Conservation (phyloP, 495 filamentous ascomycete species). For the Talaromyces adpressus region DNA sequence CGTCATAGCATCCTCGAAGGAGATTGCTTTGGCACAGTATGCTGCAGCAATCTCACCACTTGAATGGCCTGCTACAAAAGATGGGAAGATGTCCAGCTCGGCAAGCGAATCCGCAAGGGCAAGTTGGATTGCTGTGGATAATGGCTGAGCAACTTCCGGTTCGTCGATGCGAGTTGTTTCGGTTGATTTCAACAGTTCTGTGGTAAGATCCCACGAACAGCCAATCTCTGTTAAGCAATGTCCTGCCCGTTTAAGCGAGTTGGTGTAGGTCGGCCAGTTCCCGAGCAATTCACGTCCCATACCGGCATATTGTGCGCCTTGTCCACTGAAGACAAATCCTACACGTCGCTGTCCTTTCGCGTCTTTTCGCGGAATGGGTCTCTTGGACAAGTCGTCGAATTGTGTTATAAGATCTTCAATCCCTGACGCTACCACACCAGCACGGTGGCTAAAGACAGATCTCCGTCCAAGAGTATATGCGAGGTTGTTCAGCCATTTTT, state of each 20-base stretch:
- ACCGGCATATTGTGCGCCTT: slow-evolving; percentile 14
- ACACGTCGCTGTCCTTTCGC: slow-evolving; percentile 2
- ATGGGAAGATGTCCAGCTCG: slow-evolving; percentile 18
- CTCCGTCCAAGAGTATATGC: slow-evolving; percentile 7
- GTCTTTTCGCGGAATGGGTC: not conserved
- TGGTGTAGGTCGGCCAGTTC: slow-evolving; percentile 4
- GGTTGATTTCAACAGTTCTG: slow-evolving; percentile 1
- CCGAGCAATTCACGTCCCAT: slow-evolving; percentile 15
- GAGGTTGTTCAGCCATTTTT: slow-evolving; percentile 6
- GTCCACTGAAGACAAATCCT: slow-evolving; percentile 30
- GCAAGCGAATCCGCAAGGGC: slow-evolving; percentile 24
- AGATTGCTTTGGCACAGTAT: slow-evolving; percentile 10
- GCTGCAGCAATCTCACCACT: slow-evolving; percentile 35
- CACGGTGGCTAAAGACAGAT: not conserved
- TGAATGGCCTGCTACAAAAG: slow-evolving; percentile 30
- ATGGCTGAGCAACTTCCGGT: slow-evolving; percentile 33
- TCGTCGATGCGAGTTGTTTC: slow-evolving; percentile 30
- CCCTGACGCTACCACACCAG: not conserved
- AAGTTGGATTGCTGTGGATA: slow-evolving; percentile 37
- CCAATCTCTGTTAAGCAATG: slow-evolving; percentile 12
- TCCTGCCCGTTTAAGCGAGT: slow-evolving; percentile 5
- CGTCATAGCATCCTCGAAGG: slow-evolving; percentile 19
- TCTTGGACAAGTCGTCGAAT: not conserved
- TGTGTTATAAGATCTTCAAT: not conserved
- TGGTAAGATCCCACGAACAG: slow-evolving; percentile 11